Evolutionary conservation across 2,329 filamentous ascomycete species (phyloP).

Genomic region (Beauveria asiatica): DNA sequence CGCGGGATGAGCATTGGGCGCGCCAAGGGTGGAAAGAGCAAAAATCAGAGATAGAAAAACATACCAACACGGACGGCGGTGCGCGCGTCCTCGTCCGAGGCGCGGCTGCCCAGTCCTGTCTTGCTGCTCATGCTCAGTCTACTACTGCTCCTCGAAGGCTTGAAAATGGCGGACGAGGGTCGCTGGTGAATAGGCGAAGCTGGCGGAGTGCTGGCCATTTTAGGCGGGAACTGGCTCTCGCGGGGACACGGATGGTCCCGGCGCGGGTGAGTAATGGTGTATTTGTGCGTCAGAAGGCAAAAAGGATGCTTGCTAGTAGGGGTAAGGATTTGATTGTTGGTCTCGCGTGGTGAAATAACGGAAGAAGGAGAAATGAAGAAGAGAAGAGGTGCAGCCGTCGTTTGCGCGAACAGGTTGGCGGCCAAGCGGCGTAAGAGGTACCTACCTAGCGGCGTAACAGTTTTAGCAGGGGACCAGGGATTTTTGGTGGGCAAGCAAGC

Average conservation of each 20-base stretch:
- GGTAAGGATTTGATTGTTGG: conserved; percentile 5
- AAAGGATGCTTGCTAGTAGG: conserved; percentile 5
- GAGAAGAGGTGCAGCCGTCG: not conserved
- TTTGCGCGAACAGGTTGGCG: not conserved
- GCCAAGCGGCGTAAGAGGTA: not conserved
- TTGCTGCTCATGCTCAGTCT: conserved; percentile 80
- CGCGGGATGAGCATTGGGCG: not conserved
- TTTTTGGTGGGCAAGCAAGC: not conserved
- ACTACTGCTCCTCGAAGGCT: conserved; percentile 68
- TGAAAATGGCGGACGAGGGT: conserved; percentile 74
- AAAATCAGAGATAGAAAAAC: conserved; percentile 31
- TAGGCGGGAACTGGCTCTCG: conserved; percentile 13
- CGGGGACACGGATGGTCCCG: conserved; percentile 9
- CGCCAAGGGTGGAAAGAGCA: not conserved
- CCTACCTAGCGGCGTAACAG: no score
- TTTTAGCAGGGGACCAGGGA: not conserved
- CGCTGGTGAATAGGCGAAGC: conserved; percentile 56
- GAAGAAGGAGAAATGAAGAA: not conserved
- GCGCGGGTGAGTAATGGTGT: conserved; percentile 3
- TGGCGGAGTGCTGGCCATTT: conserved; percentile 63
- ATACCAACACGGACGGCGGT: conserved; percentile 94
- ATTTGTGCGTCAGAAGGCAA: not conserved
- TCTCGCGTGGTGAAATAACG: not conserved
- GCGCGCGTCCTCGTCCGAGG: conserved; percentile 81
- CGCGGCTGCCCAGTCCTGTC: conserved; percentile 65